Base-by-base conservation (phyloP, 768 basidiomycete species). In the Leccinum variicolor region DNA sequence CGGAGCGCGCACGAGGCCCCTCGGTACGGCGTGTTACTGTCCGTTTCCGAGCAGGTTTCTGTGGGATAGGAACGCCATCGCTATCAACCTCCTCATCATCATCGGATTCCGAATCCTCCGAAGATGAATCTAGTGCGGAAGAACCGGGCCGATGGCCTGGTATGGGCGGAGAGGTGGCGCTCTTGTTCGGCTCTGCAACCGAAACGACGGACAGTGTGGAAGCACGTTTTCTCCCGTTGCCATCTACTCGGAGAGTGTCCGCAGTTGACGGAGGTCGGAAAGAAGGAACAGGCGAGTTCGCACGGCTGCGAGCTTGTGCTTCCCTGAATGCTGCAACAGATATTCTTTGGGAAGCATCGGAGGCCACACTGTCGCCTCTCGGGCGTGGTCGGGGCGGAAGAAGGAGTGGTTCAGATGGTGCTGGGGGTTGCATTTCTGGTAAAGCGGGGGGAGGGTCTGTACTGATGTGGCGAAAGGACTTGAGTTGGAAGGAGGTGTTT, bases 271-370 rank as follows among this genome's bases (percentile, higher is more conserved):
- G 75, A 11, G 75, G 79, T 48, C 74, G 77, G 62, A 75, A 76
- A 34, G 76, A 81, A 29, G 85, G 81, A 0, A 72, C 77, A 10
- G 88, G 87, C 0, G 86, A 88, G 53, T 80, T 82, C 13, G 86
- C 78, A 26, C 77, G 70, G 62, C 84, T 78, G 43, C 88, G 75
- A 4, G 88, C 86, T 55, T 89, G 87, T 19, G 82, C 87, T 75
- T 91, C 89, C 54, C 87, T 82, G 67, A 92, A 92, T 3, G 90
- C 90, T 3, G 88, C 90, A 31, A 92, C 85, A 8, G 87, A 87
- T 25, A 92, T 91, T 53, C 88, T 81, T 60, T 89, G 89, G 2
- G 85, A 84, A 6, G 83, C 76, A 41, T 89, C 86, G 3, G 86
- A 86, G 17, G 81, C 79, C 59, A 77, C 63, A 69, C 86, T 87